phyloP scores from a whole-genome alignment of 2,329 filamentous ascomycete genomes.

The Botrytis aclada region DNA sequence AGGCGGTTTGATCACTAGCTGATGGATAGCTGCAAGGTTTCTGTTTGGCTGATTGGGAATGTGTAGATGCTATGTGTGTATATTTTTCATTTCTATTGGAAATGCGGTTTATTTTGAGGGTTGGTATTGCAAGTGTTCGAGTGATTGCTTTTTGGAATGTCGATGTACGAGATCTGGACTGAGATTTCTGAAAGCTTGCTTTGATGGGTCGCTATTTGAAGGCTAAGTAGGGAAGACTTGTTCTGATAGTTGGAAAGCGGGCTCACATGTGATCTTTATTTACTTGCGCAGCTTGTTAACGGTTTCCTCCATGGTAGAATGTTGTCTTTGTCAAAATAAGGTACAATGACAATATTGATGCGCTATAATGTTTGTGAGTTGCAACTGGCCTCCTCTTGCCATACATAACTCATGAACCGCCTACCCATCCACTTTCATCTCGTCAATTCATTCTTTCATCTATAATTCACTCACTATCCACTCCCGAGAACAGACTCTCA shows the following conservation, averaged over 20 bases:
- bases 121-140: not conserved
- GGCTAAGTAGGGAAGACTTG: not conserved
- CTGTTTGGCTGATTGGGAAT: no score
- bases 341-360: no score
- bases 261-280: not conserved
- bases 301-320: accelerated
- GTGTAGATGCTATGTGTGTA: no score
- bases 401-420: not conserved
- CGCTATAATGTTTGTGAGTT: not conserved
- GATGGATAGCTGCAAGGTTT: not conserved
- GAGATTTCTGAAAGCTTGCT: not conserved
- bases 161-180: not conserved
- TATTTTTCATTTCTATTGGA: no score
- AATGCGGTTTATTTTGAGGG: not conserved
- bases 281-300: no score
- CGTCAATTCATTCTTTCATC: not conserved
- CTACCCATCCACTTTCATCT: not conserved
- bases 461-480: not conserved
- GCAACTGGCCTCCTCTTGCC: not conserved
- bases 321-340: accelerated
- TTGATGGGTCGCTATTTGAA: not conserved
- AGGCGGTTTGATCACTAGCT: not conserved
- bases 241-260: not conserved
- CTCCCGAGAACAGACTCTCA: not conserved
- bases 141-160: not conserved